Conservation (phyloP, 1,284 basidiomycete genomes). For the Meripilus lineatus region DNA sequence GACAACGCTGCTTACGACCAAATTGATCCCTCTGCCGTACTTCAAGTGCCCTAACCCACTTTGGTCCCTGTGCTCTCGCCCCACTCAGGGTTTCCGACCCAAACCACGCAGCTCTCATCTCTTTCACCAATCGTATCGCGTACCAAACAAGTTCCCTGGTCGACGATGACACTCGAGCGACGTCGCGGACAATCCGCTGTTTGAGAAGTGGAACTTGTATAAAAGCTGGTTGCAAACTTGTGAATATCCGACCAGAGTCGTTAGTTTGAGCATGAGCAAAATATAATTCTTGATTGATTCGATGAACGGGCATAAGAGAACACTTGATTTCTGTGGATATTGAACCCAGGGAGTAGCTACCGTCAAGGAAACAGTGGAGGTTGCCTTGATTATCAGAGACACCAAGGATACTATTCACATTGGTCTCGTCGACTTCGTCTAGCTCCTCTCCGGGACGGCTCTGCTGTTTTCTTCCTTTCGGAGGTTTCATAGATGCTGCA, state of each 20-base stretch:
- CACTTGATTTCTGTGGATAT: slow-evolving; percentile 45
- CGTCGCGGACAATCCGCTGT: slow-evolving; percentile 52
- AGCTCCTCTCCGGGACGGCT: slow-evolving; percentile 34
- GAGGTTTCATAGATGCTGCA: slow-evolving; percentile 51
- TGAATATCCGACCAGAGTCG: slow-evolving; percentile 12
- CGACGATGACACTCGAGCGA: slow-evolving; percentile 67
- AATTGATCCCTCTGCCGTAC: slow-evolving; percentile 57
- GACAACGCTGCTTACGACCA: slow-evolving; percentile 44
- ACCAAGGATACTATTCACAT: slow-evolving; percentile 57
- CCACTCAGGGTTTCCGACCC: slow-evolving; percentile 61
- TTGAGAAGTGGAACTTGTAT: slow-evolving; percentile 56
- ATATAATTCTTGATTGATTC: background rate
- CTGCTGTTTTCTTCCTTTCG: slow-evolving; percentile 30
- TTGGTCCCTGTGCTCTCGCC: slow-evolving; percentile 65
- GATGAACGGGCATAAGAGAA: slow-evolving; percentile 40
- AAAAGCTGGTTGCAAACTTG: slow-evolving; percentile 38
- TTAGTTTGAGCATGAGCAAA: background rate
- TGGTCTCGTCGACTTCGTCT: slow-evolving; percentile 50
- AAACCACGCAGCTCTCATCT: slow-evolving; percentile 67
- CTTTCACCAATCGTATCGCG: slow-evolving; percentile 59
- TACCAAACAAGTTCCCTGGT: slow-evolving; percentile 70
- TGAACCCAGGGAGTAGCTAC: slow-evolving; percentile 73
- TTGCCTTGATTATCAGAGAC: slow-evolving; percentile 53
- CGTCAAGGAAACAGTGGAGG: slow-evolving; percentile 70
- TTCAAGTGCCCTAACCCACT: slow-evolving; percentile 64